Evolutionary conservation across 1,139 yeast genomes (phyloP).

Genomic region (Pichia sp.): DNA sequence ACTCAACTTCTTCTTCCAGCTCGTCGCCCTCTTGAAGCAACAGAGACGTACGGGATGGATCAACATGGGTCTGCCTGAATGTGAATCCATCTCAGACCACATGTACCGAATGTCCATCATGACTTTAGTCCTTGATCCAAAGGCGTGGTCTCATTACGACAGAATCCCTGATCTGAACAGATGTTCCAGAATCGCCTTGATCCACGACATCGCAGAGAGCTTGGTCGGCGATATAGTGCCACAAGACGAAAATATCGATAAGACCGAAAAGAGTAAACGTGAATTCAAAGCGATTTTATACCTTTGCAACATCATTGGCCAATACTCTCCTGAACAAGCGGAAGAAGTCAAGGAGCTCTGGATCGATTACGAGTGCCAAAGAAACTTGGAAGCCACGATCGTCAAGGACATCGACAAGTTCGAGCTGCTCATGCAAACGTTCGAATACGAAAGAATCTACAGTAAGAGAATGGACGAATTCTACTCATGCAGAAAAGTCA

Average conservation of each 20-base stretch:
- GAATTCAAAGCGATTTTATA: slow-evolving; percentile 75
- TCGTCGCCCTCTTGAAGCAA: slow-evolving; percentile 70
- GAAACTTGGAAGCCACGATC: slow-evolving; percentile 79
- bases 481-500: slow-evolving; percentile 56
- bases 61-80: slow-evolving; percentile 60
- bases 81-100: slow-evolving; percentile 88
- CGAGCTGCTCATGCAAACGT: slow-evolving; percentile 87
- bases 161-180: slow-evolving; percentile 32
- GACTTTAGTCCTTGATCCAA: slow-evolving; percentile 63
- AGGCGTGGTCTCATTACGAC: slow-evolving; percentile 32
- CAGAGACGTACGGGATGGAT: slow-evolving; percentile 96
- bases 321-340: slow-evolving; percentile 65
- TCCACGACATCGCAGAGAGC: slow-evolving; percentile 94
- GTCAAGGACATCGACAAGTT: slow-evolving; percentile 95
- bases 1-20: slow-evolving; percentile 68
- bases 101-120: slow-evolving; percentile 96
- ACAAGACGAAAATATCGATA: slow-evolving; percentile 46
- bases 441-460: slow-evolving; percentile 78
- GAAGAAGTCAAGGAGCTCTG: slow-evolving; percentile 70
- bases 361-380: slow-evolving; percentile 87
- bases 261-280: slow-evolving; percentile 69
- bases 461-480: slow-evolving; percentile 69
- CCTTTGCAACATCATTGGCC: slow-evolving; percentile 56
- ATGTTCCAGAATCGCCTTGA: slow-evolving; percentile 83
- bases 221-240: slow-evolving; percentile 97